Evolutionary conservation across 345 rosid genomes (phyloP), one percentile per base, ranked within the genome.

Genomic region (Eucalyptus sideroxylon): DNA sequence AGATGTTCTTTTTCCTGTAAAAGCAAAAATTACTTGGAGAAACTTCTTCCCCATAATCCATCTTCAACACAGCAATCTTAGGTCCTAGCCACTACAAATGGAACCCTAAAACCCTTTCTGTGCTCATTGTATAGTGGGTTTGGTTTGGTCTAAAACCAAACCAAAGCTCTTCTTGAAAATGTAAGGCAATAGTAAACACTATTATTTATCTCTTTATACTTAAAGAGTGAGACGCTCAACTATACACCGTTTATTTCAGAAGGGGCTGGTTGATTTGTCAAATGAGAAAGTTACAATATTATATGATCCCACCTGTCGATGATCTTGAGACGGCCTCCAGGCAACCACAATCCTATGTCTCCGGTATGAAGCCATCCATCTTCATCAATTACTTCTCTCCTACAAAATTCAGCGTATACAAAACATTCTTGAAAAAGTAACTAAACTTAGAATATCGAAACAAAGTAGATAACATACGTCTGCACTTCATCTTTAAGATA

Each of bases 351-450:
- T 82, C 99, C 99, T 77, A 98, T 95, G 87, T 97, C 99, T 91
- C 99, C 99, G 7, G 99, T 95, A 90, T 97, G 99, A 90, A 98
- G 94, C 99, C 99, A 97, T 90, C 98, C 98, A 53, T 95, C 99
- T 90, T 94, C 99, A 94, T 97, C 99, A 80, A 96, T 87, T 77
- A 95, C 97, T 91, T 98, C 98, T 94, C 93, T 95, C 95, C 99
- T 98, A 94, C 92, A 88, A 87, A 90, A 87, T 51, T 88, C 88
- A 59, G 42, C 89, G 55, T 86, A 80, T 86, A 80, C 86, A 65
- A 88, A 87, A 88, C 65, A 2, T 21, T 88, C 53, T 62, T 50
- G 40, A 87, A 90, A 80, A 86, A 19, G 55, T 31, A 90, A 86
- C n/a, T 50, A 83, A 44, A 88, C 50, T 3, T 27, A 88, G 82